These are phyloP conservation scores for Mycena sp. DNA, from an alignment of 1,284 basidiomycete genomes.

Conservation along the genomic window DNA sequence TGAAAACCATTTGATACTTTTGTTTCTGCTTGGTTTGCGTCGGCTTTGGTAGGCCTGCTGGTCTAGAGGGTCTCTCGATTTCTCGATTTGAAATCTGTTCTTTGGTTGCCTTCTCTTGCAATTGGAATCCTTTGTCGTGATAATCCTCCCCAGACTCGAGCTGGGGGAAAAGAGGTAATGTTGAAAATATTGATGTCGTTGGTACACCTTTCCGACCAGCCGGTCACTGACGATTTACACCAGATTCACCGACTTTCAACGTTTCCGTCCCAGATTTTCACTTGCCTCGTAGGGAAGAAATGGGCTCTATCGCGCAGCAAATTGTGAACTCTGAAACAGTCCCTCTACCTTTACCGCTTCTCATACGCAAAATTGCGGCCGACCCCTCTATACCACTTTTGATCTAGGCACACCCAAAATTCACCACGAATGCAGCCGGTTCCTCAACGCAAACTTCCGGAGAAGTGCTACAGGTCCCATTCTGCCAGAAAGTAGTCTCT, in stretches of 20 bases:
- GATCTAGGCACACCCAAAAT: neutral
- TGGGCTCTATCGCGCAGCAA: neutral
- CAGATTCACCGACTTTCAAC: neutral
- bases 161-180: neutral
- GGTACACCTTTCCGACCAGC: neutral
- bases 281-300: neutral
- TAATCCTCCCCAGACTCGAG: neutral
- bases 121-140: neutral
- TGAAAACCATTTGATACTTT: neutral
- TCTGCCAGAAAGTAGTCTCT: neutral
- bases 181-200: neutral
- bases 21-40: constrained; percentile 4
- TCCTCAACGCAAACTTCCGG: neutral
- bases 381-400: neutral
- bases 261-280: neutral
- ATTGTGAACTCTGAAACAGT: neutral
- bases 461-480: neutral
- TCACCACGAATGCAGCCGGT: neutral
- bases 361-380: neutral
- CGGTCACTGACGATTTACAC: constrained; percentile 1
- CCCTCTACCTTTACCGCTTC: neutral
- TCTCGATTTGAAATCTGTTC: neutral
- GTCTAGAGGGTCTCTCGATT: neutral
- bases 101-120: constrained; percentile 1
- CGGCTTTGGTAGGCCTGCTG: neutral